Evolutionary conservation across 2,329 filamentous ascomycete species (phyloP).

Genomic region (Colletotrichum paranaense): DNA sequence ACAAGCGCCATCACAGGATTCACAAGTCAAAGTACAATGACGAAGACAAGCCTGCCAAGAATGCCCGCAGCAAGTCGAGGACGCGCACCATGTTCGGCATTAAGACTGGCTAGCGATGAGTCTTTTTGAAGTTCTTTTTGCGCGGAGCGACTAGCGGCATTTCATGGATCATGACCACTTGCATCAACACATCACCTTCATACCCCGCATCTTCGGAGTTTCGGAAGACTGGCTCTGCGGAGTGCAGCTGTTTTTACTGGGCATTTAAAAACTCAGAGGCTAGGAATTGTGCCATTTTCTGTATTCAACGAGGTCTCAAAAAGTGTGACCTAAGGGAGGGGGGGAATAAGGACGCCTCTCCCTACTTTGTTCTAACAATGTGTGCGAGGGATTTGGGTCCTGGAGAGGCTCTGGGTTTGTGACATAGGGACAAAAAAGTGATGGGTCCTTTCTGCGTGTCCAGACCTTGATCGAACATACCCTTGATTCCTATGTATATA

Average conservation of each 20-base stretch:
- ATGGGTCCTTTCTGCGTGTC: conserved; percentile 16
- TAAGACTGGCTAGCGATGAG: conserved; percentile 42
- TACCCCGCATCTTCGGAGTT: conserved; percentile 37
- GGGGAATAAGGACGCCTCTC: background rate
- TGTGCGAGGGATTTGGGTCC: background rate
- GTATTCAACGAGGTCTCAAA: conserved; percentile 21
- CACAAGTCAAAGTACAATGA: conserved; percentile 95
- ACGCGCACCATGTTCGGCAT: conserved; percentile 78
- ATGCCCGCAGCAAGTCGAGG: conserved; percentile 79
- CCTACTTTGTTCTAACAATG: background rate
- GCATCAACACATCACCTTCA: conserved; percentile 36
- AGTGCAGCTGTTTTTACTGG: conserved; percentile 31
- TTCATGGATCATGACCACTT: conserved; percentile 37
- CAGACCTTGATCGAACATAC: conserved; percentile 32
- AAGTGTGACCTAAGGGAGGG: conserved; percentile 4
- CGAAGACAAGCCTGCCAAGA: conserved; percentile 61
- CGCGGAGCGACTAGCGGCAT: conserved; percentile 32
- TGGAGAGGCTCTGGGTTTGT: background rate
- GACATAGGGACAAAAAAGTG: background rate
- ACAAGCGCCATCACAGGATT: conserved; percentile 71
- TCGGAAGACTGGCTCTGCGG: conserved; percentile 33
- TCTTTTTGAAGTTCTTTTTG: conserved; percentile 29
- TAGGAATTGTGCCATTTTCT: conserved; percentile 31
- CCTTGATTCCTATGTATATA: conserved; percentile 32
- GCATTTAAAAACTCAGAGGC: conserved; percentile 28